Conservation (phyloP, 805 yeast genomes). For the Hyphopichia homilentoma region DNA sequence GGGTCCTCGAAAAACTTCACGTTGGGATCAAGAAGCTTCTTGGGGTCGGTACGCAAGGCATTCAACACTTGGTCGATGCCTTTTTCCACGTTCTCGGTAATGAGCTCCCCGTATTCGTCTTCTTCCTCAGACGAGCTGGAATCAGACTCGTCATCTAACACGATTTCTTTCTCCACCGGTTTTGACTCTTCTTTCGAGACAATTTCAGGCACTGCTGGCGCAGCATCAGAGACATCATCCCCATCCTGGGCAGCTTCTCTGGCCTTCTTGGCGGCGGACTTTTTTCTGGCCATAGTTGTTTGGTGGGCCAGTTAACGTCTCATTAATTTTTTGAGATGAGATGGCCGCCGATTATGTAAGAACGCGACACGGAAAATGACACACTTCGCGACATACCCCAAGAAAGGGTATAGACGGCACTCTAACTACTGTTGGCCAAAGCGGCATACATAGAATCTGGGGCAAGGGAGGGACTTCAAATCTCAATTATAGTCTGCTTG, state of each 20-base stretch:
- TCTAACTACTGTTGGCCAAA: too few relatives aligned
- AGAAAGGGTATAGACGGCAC: too few relatives aligned
- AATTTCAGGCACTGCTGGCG: too few relatives aligned
- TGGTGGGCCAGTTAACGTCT: too few relatives aligned
- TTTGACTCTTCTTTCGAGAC: slow-evolving; percentile 11
- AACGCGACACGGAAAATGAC: too few relatives aligned
- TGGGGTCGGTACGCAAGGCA: slow-evolving; percentile 68
- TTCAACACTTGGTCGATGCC: slow-evolving; percentile 70
- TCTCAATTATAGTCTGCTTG: too few relatives aligned
- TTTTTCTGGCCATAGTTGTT: slow-evolving; percentile 78
- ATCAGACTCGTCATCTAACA: slow-evolving; percentile 19
- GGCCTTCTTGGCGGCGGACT: slow-evolving; percentile 76
- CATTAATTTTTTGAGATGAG: too few relatives aligned
- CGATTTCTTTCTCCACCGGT: slow-evolving; percentile 7
- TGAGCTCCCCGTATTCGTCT: slow-evolving; percentile 85
- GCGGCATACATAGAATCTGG: too few relatives aligned
- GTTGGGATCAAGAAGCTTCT: slow-evolving; percentile 59
- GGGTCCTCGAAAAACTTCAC: slow-evolving; percentile 72
- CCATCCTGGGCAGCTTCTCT: slow-evolving; percentile 39
- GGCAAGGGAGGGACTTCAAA: too few relatives aligned
- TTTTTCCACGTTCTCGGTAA: slow-evolving; percentile 79
- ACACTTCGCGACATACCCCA: too few relatives aligned
- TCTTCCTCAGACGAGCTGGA: slow-evolving; percentile 64
- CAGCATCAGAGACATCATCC: slow-evolving; percentile 1
- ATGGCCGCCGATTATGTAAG: too few relatives aligned